Evolutionary conservation across 2,329 filamentous ascomycete genomes (phyloP).

Genomic region (Arthrobotrys sinensis): DNA sequence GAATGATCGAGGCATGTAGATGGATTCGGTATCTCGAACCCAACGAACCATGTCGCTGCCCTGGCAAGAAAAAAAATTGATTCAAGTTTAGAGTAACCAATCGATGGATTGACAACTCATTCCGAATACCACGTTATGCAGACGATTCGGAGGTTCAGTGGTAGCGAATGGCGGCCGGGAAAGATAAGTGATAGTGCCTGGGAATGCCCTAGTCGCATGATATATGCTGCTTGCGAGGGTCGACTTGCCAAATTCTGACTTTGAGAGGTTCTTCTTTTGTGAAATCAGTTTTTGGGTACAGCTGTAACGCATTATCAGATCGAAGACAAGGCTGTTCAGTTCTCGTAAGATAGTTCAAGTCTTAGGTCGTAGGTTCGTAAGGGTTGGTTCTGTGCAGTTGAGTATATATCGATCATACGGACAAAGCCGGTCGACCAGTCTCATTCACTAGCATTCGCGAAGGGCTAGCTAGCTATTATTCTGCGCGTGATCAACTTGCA

Average conservation of each 20-base stretch:
- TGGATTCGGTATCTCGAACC: constrained; percentile 42
- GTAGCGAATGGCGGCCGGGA: constrained; percentile 23
- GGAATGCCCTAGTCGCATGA: constrained; percentile 26
- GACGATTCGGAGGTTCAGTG: constrained; percentile 16
- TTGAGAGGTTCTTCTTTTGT: not conserved
- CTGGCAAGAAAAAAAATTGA: not conserved
- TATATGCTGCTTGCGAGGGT: constrained; percentile 14
- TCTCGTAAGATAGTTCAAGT: no score
- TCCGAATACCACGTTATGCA: constrained; percentile 31
- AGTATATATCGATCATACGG: no score
- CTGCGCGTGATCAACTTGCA: no score
- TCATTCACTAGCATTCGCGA: no score
- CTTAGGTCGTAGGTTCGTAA: no score
- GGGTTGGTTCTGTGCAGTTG: no score
- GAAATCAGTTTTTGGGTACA: not conserved
- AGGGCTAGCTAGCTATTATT: no score
- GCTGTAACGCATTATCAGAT: not conserved
- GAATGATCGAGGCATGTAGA: constrained; percentile 15
- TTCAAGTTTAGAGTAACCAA: not conserved
- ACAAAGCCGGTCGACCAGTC: no score
- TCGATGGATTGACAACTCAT: constrained; percentile 50
- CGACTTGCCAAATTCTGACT: not conserved
- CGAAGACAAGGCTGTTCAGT: not conserved
- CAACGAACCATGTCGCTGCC: constrained; percentile 26
- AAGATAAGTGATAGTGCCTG: constrained; percentile 34